phyloP scores from a whole-genome alignment of 2,329 filamentous ascomycete genomes.

The Aspergillus pseudonomiae region DNA sequence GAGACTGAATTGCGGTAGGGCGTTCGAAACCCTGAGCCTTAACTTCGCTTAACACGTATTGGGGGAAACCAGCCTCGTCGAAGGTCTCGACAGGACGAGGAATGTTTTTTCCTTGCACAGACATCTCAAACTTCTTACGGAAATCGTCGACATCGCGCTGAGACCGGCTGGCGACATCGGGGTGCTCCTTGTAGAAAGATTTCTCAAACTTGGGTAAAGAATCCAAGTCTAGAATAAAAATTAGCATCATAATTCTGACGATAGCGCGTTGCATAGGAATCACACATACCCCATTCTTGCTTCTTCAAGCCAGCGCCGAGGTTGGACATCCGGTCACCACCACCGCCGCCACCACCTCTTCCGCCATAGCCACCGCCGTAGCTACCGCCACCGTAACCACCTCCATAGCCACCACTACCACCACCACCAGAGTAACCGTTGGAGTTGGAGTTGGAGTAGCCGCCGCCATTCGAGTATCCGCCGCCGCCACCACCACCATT shows the following conservation, averaged over 20 bases:
- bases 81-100: slow-evolving; percentile 96
- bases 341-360: slow-evolving; percentile 59
- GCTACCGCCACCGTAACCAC: slow-evolving; percentile 33
- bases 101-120: slow-evolving; percentile 76
- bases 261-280: background rate
- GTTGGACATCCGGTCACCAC: slow-evolving; percentile 91
- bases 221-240: slow-evolving; percentile 64
- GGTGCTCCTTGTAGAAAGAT: slow-evolving; percentile 97
- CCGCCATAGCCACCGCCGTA: slow-evolving; percentile 37
- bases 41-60: slow-evolving; percentile 97
- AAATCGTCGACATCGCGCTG: slow-evolving; percentile 83
- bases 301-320: slow-evolving; percentile 86
- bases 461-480: slow-evolving; percentile 19
- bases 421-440: slow-evolving; percentile 48
- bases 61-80: slow-evolving; percentile 95
- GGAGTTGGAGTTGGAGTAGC: slow-evolving; percentile 54
- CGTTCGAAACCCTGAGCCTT: slow-evolving; percentile 95
- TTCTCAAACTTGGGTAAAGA: slow-evolving; percentile 96
- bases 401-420: slow-evolving; percentile 49
- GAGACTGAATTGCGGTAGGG: slow-evolving; percentile 94
- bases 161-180: slow-evolving; percentile 73
- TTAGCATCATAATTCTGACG: slow-evolving; percentile 27
- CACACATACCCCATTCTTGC: slow-evolving; percentile 79
- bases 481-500: slow-evolving; percentile 51
- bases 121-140: slow-evolving; percentile 81